Evolutionary conservation across 805 yeast species (phyloP).

Genomic region (Kregervanrija fluxuum): DNA sequence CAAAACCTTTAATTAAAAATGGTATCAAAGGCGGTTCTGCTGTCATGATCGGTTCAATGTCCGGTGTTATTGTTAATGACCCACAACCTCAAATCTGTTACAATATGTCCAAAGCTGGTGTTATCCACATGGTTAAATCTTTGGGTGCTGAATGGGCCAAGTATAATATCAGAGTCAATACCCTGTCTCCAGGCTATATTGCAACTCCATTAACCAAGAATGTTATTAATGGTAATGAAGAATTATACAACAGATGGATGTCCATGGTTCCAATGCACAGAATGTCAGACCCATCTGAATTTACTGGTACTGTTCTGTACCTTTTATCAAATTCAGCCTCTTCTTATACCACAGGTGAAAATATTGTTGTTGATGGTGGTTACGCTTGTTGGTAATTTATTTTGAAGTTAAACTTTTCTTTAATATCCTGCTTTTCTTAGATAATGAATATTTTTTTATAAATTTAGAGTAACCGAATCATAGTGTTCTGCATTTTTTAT

Average conservation of each 20-base stretch:
- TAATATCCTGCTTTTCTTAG: no score
- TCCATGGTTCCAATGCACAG: slow-evolving; percentile 67
- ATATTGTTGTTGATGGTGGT: slow-evolving; percentile 80
- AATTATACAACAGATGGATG: slow-evolving; percentile 67
- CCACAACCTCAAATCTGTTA: slow-evolving; percentile 78
- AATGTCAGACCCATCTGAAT: slow-evolving; percentile 82
- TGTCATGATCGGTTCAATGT: slow-evolving; percentile 72
- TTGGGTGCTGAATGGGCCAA: slow-evolving; percentile 80
- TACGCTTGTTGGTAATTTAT: slow-evolving; percentile 64
- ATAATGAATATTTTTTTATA: no score
- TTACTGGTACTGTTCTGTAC: slow-evolving; percentile 69
- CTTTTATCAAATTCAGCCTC: slow-evolving; percentile 65
- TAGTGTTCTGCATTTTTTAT: no score
- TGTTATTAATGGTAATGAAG: slow-evolving; percentile 51
- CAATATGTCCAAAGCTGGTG: slow-evolving; percentile 85
- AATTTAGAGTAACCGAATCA: no score
- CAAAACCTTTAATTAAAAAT: slow-evolving; percentile 54
- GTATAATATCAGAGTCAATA: slow-evolving; percentile 67
- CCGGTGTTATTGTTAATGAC: slow-evolving; percentile 68
- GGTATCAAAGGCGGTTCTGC: slow-evolving; percentile 50
- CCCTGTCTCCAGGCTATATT: slow-evolving; percentile 76
- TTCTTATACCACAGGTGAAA: slow-evolving; percentile 78
- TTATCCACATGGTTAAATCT: slow-evolving; percentile 68
- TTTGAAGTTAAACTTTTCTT: background rate
- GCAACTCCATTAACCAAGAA: slow-evolving; percentile 72